Base-by-base conservation (phyloP, 1,284 basidiomycete species). In the Rhodotorula sp. region DNA sequence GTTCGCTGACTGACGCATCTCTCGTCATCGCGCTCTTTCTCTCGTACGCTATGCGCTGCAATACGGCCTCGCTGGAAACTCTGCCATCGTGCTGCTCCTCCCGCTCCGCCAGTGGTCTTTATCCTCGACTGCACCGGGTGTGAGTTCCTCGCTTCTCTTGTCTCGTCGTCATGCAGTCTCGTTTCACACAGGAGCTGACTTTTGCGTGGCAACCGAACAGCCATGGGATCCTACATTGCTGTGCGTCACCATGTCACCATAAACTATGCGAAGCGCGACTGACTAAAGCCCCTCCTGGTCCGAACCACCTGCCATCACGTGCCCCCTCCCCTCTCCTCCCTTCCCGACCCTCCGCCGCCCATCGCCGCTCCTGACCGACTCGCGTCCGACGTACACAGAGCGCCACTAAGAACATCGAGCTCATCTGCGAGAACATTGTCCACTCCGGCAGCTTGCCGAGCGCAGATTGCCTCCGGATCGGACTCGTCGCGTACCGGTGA, bases 381-480 rank as follows among this genome's bases (percentile, higher is more conserved):
- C 14, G 15, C 12, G 1, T 20, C 23, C 39, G 21, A 20, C 31
- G 18, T 12, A 12, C 8, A 31, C 74, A 74, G 70, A 70, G 65
- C 64, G 94, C 95, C n/a, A 96, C 95, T 12, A 92, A 91, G 84
- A 98, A 99, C 83, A 97, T 99, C 83, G 92, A 96, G 79, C 87
- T 91, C 80, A 99, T 99, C 80, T 97, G 93, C 81, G 91, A 91
- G 69, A 90, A 93, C 83, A 99, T 99, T 79, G 91, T 94, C 82
- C 90, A 93, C 82, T 97, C 94, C 43, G 94, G 96, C 63, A 91
- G 91, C 79, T 87, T 99, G 31, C 89, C 91, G 79, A 85, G 87
- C 52, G 87, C 86, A 52, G 93, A 96, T 76, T 94, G 97, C 81
- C 86, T 99, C 5, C 71, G 83, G 39, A 75, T 84, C 34, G 83